Base-by-base conservation (phyloP, 139 green algal genomes). In the Penium margaritaceum region DNA sequence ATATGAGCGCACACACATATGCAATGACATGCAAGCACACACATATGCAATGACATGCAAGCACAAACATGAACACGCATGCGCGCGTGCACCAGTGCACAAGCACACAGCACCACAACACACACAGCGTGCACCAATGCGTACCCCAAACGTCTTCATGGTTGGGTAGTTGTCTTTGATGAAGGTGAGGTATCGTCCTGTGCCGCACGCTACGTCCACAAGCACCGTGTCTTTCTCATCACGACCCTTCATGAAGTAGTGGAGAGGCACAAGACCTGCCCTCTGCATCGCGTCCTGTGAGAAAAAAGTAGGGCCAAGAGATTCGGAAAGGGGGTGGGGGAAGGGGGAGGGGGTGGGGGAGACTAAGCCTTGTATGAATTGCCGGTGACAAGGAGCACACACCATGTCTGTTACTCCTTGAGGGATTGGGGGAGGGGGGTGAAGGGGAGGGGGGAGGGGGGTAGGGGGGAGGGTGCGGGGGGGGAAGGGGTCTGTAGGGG, bases 211-310 rank as follows among this genome's bases (percentile, higher is more conserved):
- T 3, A 95, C 79, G 81, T 96, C 91, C 51, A 96, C 76, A 55
- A 91, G 70, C 17, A 69, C 72, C 72, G 87, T 61, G 1, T 63
- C 15, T 4, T 43, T 46, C 29, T 41, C 44, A 72, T 34, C 44
- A 27, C 74, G n/a, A 37, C 69, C 36, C 5, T 44, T n/a, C 77
- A 90, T 78, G 74, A 78, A 87, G 39, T 80, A 68, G 29, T 36
- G 36, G 12, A 91, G 35, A 7, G 84, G 87, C 7, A 92, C 76
- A 5, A 91, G 76, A 3, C 79, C 85, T 43, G 63, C 46, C 37
- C 88, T 74, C 81, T 92, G 87, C 90, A 95, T 95, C 27, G 90
- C 85, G 71, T 96, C 91, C 74, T 96, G 90, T 21, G 87, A n/a
- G n/a, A n/a, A n/a, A n/a, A n/a, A n/a, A n/a, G n/a, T 84, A 0